Evolutionary conservation across 257 asterid species (phyloP).

Genomic region (Scutellaria minor): DNA sequence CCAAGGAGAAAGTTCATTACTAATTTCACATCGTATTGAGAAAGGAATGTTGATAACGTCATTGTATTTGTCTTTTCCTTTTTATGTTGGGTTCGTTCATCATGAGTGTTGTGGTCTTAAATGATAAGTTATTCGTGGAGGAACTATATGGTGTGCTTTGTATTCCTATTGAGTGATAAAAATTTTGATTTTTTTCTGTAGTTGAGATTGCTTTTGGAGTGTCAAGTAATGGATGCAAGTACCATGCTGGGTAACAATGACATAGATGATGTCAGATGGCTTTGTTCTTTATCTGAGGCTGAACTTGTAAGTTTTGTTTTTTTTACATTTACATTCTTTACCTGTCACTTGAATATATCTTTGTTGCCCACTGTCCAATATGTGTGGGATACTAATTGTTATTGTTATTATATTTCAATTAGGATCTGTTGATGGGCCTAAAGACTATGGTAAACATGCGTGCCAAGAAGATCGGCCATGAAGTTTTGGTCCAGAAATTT

Average conservation of each 20-base stretch:
- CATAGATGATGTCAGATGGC: constrained; percentile 79
- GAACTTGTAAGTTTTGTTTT: constrained; percentile 60
- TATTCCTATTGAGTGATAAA: too few relatives aligned
- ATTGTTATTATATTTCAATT: constrained; percentile 11
- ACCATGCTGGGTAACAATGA: constrained; percentile 44
- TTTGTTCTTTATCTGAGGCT: constrained; percentile 75
- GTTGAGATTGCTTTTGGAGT: neutral
- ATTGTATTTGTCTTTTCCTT: constrained; percentile 1
- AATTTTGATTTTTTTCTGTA: neutral
- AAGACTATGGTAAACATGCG: constrained; percentile 64
- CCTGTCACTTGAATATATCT: neutral
- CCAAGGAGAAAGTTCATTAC: neutral
- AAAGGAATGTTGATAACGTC: neutral
- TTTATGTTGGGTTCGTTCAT: neutral
- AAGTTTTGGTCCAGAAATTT: constrained; percentile 53
- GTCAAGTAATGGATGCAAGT: constrained; percentile 29
- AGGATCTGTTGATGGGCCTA: constrained; percentile 69
- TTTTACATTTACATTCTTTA: neutral
- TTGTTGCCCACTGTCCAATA: neutral
- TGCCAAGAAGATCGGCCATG: constrained; percentile 62
- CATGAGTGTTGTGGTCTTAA: neutral
- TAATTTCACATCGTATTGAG: neutral
- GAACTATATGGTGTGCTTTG: too few relatives aligned
- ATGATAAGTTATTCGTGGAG: neutral
- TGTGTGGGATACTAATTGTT: neutral